These are phyloP conservation scores for Mycothermus thermophilus DNA, from an alignment of 495 filamentous ascomycete species.

Conservation along the genomic window DNA sequence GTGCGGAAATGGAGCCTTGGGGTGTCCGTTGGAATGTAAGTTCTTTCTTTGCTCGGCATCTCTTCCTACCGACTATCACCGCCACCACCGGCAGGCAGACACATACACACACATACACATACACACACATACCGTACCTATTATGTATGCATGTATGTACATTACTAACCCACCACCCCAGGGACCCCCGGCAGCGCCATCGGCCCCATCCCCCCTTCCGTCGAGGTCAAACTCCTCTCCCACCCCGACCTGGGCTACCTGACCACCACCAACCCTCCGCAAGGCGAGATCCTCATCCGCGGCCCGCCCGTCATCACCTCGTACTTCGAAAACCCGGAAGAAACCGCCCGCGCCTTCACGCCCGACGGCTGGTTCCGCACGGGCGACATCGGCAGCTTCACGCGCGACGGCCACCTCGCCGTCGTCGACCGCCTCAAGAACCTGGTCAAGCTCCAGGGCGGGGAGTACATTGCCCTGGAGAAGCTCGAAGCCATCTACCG, in stretches of 20 bases:
- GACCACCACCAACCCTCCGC: conserved; percentile 59
- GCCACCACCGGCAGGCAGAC: too few relatives aligned
- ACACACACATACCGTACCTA: too few relatives aligned
- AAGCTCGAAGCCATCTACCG: conserved; percentile 54
- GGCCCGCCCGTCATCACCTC: conserved; percentile 53
- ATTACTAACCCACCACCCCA: too few relatives aligned
- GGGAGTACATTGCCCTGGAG: conserved; percentile 55
- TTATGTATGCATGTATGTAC: too few relatives aligned
- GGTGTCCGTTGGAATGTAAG: conserved; percentile 51
- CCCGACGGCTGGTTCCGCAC: conserved; percentile 88
- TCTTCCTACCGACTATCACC: too few relatives aligned
- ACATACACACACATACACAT: too few relatives aligned
- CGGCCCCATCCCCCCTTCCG: conserved; percentile 46
- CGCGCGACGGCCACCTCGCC: conserved; percentile 61
- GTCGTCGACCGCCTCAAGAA: conserved; percentile 93
- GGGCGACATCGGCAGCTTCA: conserved; percentile 69
- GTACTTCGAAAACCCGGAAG: conserved; percentile 72
- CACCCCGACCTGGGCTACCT: conserved; percentile 82
- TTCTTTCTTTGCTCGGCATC: too few relatives aligned
- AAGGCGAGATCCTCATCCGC: conserved; percentile 73
- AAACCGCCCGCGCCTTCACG: conserved; percentile 66
- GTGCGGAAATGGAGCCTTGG: conserved; percentile 54
- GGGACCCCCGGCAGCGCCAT: conserved; percentile 58
- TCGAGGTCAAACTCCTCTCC: conserved; percentile 63
- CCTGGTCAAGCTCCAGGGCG: conserved; percentile 49